Evolutionary conservation across 352 stramenopile species (phyloP).

Genomic region (Phytophthora lateralis): DNA sequence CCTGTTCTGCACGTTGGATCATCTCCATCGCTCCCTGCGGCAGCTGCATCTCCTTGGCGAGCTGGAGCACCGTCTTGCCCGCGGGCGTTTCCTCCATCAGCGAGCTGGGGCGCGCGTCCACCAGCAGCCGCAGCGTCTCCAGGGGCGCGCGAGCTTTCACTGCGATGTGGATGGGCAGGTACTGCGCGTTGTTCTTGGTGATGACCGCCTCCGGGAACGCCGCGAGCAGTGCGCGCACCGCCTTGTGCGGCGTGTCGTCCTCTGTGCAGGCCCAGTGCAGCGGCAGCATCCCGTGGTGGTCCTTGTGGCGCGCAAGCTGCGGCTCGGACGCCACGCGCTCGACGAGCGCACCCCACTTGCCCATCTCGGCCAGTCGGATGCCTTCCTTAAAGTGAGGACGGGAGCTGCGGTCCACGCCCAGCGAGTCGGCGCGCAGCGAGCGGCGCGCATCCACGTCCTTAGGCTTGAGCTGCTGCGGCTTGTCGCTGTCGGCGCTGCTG

Average conservation of each 20-base stretch:
- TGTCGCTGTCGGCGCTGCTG: slow-evolving; percentile 21
- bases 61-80: slow-evolving; percentile 72
- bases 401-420: slow-evolving; percentile 43
- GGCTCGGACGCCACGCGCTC: slow-evolving; percentile 59
- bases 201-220: slow-evolving; percentile 80
- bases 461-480: slow-evolving; percentile 16
- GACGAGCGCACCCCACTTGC: slow-evolving; percentile 74
- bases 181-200: slow-evolving; percentile 84
- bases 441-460: slow-evolving; percentile 12
- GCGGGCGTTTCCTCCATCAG: slow-evolving; percentile 72
- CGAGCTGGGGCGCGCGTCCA: slow-evolving; percentile 66
- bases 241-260: slow-evolving; percentile 67
- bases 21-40: slow-evolving; percentile 53
- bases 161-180: slow-evolving; percentile 84
- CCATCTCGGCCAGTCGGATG: slow-evolving; percentile 83
- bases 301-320: slow-evolving; percentile 74
- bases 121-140: slow-evolving; percentile 65
- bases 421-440: slow-evolving; percentile 28
- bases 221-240: slow-evolving; percentile 64
- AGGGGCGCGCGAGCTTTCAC: slow-evolving; percentile 59
- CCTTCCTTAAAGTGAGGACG: slow-evolving; percentile 80
- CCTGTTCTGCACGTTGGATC: slow-evolving; percentile 70
- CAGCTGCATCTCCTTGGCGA: slow-evolving; percentile 64
- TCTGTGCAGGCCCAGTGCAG: slow-evolving; percentile 87
- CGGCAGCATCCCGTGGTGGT: slow-evolving; percentile 86